phyloP scores from a whole-genome alignment of 257 asterid species.

The Salvia rosmarinus region DNA sequence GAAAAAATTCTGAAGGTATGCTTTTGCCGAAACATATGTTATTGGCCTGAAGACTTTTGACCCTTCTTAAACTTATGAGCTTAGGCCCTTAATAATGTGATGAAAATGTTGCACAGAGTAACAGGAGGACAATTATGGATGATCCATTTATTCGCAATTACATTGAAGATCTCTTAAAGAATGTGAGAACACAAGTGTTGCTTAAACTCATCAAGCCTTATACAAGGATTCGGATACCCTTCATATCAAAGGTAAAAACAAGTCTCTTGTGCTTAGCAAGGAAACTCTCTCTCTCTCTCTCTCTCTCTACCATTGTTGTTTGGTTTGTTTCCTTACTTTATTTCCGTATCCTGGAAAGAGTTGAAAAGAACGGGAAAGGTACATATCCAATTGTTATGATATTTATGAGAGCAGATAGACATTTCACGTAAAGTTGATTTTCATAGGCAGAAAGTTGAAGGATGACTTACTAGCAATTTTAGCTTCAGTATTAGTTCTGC shows the following conservation, averaged over 20 bases:
- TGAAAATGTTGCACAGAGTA: slow-evolving; percentile 65
- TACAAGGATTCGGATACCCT: slow-evolving; percentile 92
- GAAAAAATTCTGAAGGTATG: slow-evolving; percentile 93
- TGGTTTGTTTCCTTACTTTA: too few species aligned
- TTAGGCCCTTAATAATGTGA: not conserved
- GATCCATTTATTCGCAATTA: slow-evolving; percentile 94
- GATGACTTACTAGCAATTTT: not conserved
- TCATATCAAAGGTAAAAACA: slow-evolving; percentile 78
- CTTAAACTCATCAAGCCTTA: slow-evolving; percentile 97
- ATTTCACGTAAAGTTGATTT: not conserved
- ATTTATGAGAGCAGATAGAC: not conserved
- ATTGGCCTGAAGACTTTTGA: slow-evolving; percentile 24
- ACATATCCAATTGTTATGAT: not conserved
- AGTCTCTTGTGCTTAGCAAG: slow-evolving; percentile 12
- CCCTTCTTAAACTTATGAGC: not conserved
- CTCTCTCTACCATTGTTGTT: not conserved
- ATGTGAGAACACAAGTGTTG: slow-evolving; percentile 96
- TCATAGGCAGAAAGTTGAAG: not conserved
- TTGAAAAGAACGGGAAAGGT: not conserved
- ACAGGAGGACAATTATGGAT: slow-evolving; percentile 97
- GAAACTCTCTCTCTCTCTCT: not conserved
- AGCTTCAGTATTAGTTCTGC: not conserved
- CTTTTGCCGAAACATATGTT: slow-evolving; percentile 4
- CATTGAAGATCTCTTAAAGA: slow-evolving; percentile 97
- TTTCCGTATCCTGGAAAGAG: not conserved